Evolutionary conservation across 2,329 filamentous ascomycete species (phyloP).

Genomic region (Pseudogymnoascus sp.): DNA sequence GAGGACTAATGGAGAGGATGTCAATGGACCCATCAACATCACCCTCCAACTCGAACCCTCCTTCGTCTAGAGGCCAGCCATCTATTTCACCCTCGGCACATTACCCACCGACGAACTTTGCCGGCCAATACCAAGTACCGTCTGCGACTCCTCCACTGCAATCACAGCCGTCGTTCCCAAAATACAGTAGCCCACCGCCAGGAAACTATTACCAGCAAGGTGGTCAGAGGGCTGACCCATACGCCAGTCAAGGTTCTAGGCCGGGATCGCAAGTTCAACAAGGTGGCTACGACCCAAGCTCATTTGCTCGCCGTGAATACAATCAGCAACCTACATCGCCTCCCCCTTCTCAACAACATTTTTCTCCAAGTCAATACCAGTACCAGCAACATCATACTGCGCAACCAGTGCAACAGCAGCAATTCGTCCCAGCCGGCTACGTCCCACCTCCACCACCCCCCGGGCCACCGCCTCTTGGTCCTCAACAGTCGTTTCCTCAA

Average conservation of each 20-base stretch:
- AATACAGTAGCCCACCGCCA: constrained; percentile 37
- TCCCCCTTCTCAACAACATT: constrained; percentile 49
- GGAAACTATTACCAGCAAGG: constrained; percentile 27
- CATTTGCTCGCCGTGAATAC: constrained; percentile 22
- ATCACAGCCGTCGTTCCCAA: constrained; percentile 37
- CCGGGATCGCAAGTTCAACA: constrained; percentile 45
- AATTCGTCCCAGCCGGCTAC: constrained; percentile 53
- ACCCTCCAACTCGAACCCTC: constrained; percentile 35
- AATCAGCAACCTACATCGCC: constrained; percentile 44
- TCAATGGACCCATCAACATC: constrained; percentile 62
- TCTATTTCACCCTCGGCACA: constrained; percentile 32
- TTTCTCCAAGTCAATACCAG: constrained; percentile 23
- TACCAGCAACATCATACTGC: constrained; percentile 22
- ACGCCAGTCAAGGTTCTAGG: constrained; percentile 41
- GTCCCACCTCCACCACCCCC: constrained; percentile 61
- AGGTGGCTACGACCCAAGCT: constrained; percentile 38
- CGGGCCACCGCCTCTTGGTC: constrained; percentile 48
- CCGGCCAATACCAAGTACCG: constrained; percentile 54
- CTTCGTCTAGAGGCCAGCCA: constrained; percentile 28
- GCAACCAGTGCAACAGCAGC: constrained; percentile 36
- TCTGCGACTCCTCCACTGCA: constrained; percentile 43
- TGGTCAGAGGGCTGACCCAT: constrained; percentile 36
- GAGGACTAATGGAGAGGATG: constrained; percentile 91
- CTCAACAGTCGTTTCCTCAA: constrained; percentile 43
- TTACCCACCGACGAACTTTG: constrained; percentile 49